Conservation (phyloP, 345 rosid species). For the Linum trigynum region DNA sequence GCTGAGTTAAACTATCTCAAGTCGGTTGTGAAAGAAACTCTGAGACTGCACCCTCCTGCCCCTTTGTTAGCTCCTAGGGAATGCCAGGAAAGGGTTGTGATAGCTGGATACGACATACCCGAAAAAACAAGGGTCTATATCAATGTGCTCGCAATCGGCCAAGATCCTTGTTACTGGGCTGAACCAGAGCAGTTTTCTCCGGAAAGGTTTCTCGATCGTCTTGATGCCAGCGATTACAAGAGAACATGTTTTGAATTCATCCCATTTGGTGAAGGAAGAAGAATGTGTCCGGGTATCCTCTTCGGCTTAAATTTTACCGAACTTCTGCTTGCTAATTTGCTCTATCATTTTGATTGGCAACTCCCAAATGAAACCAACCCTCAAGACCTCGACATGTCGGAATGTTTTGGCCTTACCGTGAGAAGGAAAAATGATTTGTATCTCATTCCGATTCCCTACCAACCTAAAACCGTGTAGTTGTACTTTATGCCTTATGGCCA, state of each 20-base stretch:
- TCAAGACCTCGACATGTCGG: background rate
- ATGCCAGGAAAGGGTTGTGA: background rate
- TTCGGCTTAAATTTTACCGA: background rate
- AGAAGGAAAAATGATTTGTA: background rate
- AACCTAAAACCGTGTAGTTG: too few species aligned
- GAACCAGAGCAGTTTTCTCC: too few species aligned
- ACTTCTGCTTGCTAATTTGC: background rate
- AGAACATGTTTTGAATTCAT: too few species aligned
- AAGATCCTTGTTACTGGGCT: too few species aligned
- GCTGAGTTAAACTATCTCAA: too few species aligned
- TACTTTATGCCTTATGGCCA: too few species aligned
- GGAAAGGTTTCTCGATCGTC: too few species aligned
- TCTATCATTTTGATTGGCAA: constrained; percentile 4
- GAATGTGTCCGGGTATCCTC: constrained; percentile 1
- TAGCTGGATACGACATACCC: too few species aligned
- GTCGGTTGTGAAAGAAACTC: too few species aligned
- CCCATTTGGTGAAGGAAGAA: constrained; percentile 3
- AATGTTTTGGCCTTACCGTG: background rate
- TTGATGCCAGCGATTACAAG: too few species aligned
- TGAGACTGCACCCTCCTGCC: constrained; percentile 1
- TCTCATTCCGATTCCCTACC: background rate
- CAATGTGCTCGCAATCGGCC: too few species aligned
- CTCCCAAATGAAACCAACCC: background rate
- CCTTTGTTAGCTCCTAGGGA: background rate
- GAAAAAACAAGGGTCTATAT: too few species aligned